Base-by-base conservation (phyloP, 1,284 basidiomycete species). In the Singerocomus inundabilis region DNA sequence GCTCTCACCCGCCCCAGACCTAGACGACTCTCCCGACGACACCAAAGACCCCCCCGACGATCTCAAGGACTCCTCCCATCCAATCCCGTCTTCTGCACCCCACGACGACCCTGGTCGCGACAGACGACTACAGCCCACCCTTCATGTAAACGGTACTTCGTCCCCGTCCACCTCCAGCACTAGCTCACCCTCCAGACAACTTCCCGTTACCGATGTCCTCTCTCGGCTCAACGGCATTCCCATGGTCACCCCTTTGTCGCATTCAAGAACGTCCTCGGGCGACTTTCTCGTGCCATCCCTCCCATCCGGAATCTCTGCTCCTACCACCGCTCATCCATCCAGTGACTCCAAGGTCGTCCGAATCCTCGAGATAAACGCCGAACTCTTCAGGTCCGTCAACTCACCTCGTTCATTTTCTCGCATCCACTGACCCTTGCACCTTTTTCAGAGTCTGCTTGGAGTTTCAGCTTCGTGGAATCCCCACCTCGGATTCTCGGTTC, bases 331-430 rank as follows among this genome's bases (percentile, higher is more conserved):
- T 5, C 51, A 51, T 15, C n/a, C 52, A n/a, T 31, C 44, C 24
- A 54, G 56, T 33, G 76, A 81, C 56, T 68, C 77, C 38, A 86
- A 84, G 66, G 80, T 83, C 30, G 69, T 72, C 29, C 69, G 75
- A 11, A 74, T 88, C 36, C 65, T 89, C 36, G 81, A 85, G 51
- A 68, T 88, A 35, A 88, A 88, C 58, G 67, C 73, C 1, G 82
- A 87, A 53, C 67, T 89, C 36, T 67, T 88, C 53, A 84, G 77
- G 86, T 88, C 48, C 33, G 75, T 52, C 34, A 1, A 1, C 4
- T 41, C 33, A 37, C 13, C n/a, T 38, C 21, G n/a, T 25, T 28
- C 6, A 4, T 35, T 15, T 40, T 11, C 4, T n/a, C 7, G 44
- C 25, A 15, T 31, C 52, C 2, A 33, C 49, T 43, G 24, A 46